A percentile compares a stretch with the other conserved stretches of the same genome.
These are phyloP conservation scores for Saturnispora halmiae DNA, from an alignment of 805 yeast genomes.

Conservation along the genomic window DNA sequence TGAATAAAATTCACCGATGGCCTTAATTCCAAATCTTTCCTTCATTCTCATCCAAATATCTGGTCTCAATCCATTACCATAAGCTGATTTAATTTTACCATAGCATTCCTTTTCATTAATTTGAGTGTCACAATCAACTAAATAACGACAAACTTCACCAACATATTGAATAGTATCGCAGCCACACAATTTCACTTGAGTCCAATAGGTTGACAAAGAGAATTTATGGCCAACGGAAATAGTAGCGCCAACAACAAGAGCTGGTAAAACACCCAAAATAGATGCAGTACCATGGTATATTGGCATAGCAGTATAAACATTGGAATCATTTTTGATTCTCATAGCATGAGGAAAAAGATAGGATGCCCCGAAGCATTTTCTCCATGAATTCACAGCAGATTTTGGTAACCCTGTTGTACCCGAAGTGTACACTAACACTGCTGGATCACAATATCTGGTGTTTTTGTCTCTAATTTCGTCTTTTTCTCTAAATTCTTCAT, in stretches of 20 bases:
- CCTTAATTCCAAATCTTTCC: constrained; percentile 60
- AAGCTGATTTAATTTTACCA: constrained; percentile 51
- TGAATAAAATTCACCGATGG: constrained; percentile 86
- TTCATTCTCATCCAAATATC: constrained; percentile 85
- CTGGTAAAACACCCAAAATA: constrained; percentile 69
- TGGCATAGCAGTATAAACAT: constrained; percentile 88
- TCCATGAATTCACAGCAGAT: constrained; percentile 89
- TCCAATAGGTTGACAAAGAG: constrained; percentile 81
- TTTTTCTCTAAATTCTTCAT: constrained; percentile 45
- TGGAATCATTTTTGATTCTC: constrained; percentile 44
- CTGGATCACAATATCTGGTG: constrained; percentile 52
- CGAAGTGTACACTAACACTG: constrained; percentile 75
- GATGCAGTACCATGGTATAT: constrained; percentile 93
- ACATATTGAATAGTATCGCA: constrained; percentile 89
- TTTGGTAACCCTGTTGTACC: constrained; percentile 95
- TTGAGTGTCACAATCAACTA: constrained; percentile 37
- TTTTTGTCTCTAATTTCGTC: constrained; percentile 50
- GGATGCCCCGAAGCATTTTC: constrained; percentile 68
- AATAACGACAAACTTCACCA: constrained; percentile 88
- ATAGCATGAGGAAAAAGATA: constrained; percentile 60
- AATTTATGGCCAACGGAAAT: constrained; percentile 74
- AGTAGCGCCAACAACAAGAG: constrained; percentile 53
- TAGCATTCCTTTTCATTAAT: constrained; percentile 20
- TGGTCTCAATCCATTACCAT: constrained; percentile 83
- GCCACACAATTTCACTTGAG: constrained; percentile 59